These are phyloP conservation scores for Cichorium intybus DNA, from an alignment of 140 eudicot species.

Conservation along the genomic window DNA sequence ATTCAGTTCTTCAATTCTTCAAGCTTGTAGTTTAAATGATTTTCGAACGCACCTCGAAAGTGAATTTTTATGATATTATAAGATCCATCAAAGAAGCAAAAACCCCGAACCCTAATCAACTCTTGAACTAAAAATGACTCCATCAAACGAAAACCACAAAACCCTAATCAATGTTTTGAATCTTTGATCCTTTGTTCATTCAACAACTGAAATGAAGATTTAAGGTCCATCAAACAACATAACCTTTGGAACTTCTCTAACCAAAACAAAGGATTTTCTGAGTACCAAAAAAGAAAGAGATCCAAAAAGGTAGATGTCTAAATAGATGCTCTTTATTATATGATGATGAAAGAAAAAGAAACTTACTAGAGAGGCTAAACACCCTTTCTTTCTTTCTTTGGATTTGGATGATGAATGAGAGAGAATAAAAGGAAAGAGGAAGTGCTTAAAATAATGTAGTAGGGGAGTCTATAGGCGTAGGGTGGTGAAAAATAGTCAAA, in stretches of 20 bases:
- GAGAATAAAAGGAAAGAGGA: constrained; percentile 5
- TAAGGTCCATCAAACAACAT: constrained; percentile 1
- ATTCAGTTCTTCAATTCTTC: neutral
- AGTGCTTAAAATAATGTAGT: constrained; percentile 5
- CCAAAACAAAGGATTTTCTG: constrained; percentile 12
- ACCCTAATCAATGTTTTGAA: neutral
- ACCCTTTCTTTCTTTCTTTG: constrained; percentile 31
- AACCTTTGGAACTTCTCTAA: neutral
- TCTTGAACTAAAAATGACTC: neutral
- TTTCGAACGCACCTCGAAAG: neutral
- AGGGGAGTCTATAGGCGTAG: constrained; percentile 16
- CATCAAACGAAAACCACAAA: neutral
- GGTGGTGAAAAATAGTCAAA: constrained; percentile 28
- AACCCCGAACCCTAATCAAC: neutral
- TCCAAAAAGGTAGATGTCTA: constrained; percentile 18
- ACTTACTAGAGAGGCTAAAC: constrained; percentile 27
- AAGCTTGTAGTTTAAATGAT: constrained; percentile 4
- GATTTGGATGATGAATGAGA: constrained; percentile 13
- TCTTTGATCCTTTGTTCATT: neutral
- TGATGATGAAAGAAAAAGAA: constrained; percentile 16
- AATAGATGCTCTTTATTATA: constrained; percentile 9
- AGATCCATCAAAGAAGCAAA: neutral
- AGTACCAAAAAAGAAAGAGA: constrained; percentile 26
- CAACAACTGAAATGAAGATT: constrained; percentile 1
- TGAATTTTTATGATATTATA: neutral